These are phyloP conservation scores for Plasmodium inui DNA, from an alignment of 169 alveolate genomes.

Conservation along the genomic window DNA sequence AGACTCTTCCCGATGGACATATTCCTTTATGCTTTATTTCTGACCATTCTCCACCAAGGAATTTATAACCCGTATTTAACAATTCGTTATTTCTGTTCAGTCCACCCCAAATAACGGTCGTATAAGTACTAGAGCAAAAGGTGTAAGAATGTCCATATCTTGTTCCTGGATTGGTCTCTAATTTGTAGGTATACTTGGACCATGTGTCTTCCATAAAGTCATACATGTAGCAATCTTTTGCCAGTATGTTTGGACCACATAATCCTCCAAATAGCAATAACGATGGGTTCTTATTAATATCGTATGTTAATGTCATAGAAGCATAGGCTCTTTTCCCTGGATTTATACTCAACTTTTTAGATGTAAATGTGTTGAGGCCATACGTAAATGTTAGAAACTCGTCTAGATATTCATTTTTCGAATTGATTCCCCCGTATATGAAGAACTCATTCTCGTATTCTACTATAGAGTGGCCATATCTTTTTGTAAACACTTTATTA, in stretches of 20 bases:
- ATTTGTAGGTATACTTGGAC: conserved; percentile 40
- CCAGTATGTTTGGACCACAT: conserved; percentile 67
- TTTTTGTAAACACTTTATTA: conserved; percentile 72
- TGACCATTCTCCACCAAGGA: conserved; percentile 67
- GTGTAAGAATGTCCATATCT: conserved; percentile 75
- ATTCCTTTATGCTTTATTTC: conserved; percentile 35
- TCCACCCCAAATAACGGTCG: conserved; percentile 75
- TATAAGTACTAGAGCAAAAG: conserved; percentile 51
- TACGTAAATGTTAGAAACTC: conserved; percentile 63
- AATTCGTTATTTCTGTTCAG: conserved; percentile 51
- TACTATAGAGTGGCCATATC: conserved; percentile 65
- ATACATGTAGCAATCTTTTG: conserved; percentile 65
- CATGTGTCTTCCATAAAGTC: conserved; percentile 56
- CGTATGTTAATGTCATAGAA: conserved; percentile 59
- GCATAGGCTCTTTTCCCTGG: conserved; percentile 76
- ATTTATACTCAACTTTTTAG: conserved; percentile 40
- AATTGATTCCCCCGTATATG: conserved; percentile 75
- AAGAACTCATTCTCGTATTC: conserved; percentile 73
- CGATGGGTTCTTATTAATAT: conserved; percentile 33
- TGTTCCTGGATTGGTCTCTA: conserved; percentile 61
- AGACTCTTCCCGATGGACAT: conserved; percentile 56
- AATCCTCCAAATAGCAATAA: conserved; percentile 73
- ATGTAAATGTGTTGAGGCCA: conserved; percentile 68
- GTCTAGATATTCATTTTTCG: conserved; percentile 47
- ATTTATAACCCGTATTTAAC: conserved; percentile 66